Evolutionary conservation across 129 eudicot species (phyloP).

Genomic region (Heracleum sosnowskyi): DNA sequence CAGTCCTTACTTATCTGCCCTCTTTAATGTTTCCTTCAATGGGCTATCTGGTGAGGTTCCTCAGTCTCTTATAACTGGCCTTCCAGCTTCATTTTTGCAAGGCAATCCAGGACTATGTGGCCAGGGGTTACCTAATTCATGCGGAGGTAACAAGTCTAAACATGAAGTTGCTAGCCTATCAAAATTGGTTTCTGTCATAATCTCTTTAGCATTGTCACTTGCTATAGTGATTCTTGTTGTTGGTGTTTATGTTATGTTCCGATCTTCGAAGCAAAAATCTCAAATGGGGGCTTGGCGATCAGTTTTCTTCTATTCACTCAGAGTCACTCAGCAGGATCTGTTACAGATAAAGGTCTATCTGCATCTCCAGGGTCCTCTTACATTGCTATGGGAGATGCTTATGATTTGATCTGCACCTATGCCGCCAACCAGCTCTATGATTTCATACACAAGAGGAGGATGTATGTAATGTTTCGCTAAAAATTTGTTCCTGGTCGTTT

Average conservation of each 20-base stretch:
- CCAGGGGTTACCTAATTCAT: slow-evolving; percentile 53
- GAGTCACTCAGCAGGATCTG: slow-evolving; percentile 72
- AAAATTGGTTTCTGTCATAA: slow-evolving; percentile 39
- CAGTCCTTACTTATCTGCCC: slow-evolving; percentile 81
- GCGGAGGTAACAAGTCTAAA: slow-evolving; percentile 23
- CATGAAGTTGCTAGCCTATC: slow-evolving; percentile 32
- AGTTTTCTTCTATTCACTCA: slow-evolving; percentile 78
- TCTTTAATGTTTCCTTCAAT: slow-evolving; percentile 91
- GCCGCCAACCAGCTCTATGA: neutral
- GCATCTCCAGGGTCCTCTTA: no score
- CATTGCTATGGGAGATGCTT: neutral
- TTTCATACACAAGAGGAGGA: neutral
- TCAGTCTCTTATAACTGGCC: slow-evolving; percentile 45
- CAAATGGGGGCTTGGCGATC: slow-evolving; percentile 52
- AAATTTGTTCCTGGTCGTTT: neutral
- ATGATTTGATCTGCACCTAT: neutral
- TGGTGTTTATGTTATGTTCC: slow-evolving; percentile 31
- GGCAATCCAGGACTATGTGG: slow-evolving; percentile 84
- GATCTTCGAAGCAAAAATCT: slow-evolving; percentile 34
- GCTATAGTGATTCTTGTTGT: slow-evolving; percentile 32
- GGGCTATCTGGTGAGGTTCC: slow-evolving; percentile 72
- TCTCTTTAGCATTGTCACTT: slow-evolving; percentile 45
- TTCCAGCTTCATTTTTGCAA: slow-evolving; percentile 80
- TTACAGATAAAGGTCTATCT: no score
- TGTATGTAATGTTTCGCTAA: neutral